These are phyloP conservation scores for Aspergillus sp. DNA, from an alignment of 2,329 filamentous ascomycete genomes.

Conservation along the genomic window DNA sequence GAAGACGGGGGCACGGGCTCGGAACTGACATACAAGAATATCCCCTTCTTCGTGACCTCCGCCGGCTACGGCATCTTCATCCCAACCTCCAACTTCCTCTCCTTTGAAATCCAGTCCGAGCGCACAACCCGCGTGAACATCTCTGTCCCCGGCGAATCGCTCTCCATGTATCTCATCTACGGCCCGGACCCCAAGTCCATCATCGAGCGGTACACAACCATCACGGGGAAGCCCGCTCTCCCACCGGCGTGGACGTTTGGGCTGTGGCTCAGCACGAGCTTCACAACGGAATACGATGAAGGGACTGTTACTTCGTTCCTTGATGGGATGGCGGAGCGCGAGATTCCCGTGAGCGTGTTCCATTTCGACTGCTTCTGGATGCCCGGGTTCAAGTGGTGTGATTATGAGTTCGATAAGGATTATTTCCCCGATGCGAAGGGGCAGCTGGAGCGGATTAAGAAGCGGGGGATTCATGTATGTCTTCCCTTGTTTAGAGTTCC, in stretches of 20 bases:
- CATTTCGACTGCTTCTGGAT: constrained; percentile 22
- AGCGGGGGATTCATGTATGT: constrained; percentile 10
- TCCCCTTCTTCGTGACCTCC: constrained; percentile 18
- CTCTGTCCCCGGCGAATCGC: constrained; percentile 8
- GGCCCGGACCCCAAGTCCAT: constrained; percentile 16
- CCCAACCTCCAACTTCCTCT: constrained; percentile 12
- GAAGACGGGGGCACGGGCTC: constrained; percentile 18
- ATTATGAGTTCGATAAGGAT: constrained; percentile 18
- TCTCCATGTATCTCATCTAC: constrained; percentile 17
- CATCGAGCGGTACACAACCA: constrained; percentile 10
- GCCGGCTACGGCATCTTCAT: constrained; percentile 19
- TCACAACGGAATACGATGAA: constrained; percentile 19
- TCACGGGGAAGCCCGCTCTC: constrained; percentile 15
- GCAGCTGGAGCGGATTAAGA: constrained; percentile 12
- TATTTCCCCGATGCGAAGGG: constrained; percentile 18
- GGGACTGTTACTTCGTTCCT: constrained; percentile 15
- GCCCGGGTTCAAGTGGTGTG: constrained; percentile 18
- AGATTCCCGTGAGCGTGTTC: constrained; percentile 18
- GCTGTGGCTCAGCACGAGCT: constrained; percentile 17
- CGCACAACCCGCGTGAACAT: constrained; percentile 16
- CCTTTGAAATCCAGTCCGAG: constrained; percentile 16
- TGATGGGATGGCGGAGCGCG: constrained; percentile 14
- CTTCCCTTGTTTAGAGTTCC: background rate
- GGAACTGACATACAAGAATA: constrained; percentile 19
- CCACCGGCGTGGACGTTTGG: constrained; percentile 18